Evolutionary conservation across 257 asterid species (phyloP).

Genomic region (Avicennia marina): DNA sequence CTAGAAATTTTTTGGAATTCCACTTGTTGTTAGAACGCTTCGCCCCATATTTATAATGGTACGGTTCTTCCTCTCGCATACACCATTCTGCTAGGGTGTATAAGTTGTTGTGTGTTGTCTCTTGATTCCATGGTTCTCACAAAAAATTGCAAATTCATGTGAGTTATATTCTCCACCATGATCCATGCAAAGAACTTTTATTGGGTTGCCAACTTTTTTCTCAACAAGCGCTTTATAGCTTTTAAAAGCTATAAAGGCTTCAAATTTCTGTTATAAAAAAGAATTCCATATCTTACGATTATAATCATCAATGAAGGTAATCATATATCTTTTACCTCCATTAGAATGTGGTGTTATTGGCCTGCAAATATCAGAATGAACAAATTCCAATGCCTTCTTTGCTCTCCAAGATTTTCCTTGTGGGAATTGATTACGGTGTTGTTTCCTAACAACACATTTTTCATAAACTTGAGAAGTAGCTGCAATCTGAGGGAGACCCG

Average conservation of each 20-base stretch:
- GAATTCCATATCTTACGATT: neutral
- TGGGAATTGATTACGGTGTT: neutral
- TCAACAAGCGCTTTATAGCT: neutral
- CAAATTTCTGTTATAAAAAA: neutral
- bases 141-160: neutral
- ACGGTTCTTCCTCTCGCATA: neutral
- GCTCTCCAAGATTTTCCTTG: neutral
- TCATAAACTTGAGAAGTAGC: neutral
- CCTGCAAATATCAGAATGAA: neutral
- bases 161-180: neutral
- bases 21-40: neutral
- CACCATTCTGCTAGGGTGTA: neutral
- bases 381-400: neutral
- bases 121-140: neutral
- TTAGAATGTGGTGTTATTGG: neutral
- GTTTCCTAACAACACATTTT: slow-evolving; percentile 2
- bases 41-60: neutral
- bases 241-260: neutral
- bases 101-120: neutral
- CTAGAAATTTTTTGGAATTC: neutral
- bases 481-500: neutral
- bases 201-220: neutral
- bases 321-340: neutral
- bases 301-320: neutral
- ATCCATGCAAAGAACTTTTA: neutral